A percentile compares a stretch with the other conserved stretches of the same genome.
phyloP scores from a whole-genome alignment of 352 stramenopile genomes.

The Globisporangium perplexum region DNA sequence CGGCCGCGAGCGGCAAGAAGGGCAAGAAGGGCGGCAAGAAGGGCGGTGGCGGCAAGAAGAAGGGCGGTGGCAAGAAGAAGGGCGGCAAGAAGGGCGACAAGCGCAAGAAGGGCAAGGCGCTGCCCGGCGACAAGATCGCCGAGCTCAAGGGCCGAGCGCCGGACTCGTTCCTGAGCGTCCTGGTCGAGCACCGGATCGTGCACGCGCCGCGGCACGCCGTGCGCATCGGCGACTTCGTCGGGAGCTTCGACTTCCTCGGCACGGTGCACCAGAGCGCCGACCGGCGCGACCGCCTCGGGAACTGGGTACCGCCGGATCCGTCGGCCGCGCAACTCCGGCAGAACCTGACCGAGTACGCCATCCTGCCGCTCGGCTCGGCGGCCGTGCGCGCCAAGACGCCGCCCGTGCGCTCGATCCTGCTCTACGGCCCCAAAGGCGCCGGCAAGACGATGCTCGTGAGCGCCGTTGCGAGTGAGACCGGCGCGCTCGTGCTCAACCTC shows the following conservation, averaged over 20 bases:
- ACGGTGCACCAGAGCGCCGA: conserved; percentile 64
- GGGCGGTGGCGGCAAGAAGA: conserved; percentile 50
- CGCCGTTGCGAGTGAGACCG: conserved; percentile 89
- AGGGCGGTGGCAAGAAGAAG: conserved; percentile 34
- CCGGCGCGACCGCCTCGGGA: conserved; percentile 57
- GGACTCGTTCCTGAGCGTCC: conserved; percentile 86
- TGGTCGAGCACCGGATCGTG: conserved; percentile 90
- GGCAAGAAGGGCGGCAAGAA: conserved; percentile 71
- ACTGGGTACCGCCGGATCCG: conserved; percentile 90
- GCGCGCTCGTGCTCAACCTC: conserved; percentile 94
- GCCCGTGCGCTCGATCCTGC: conserved; percentile 86
- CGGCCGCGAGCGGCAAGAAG: conserved; percentile 60
- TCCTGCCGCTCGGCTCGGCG: conserved; percentile 82
- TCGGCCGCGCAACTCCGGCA: conserved; percentile 89
- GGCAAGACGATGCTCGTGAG: conserved; percentile 93
- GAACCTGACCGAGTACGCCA: conserved; percentile 87
- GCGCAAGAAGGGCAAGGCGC: conserved; percentile 66
- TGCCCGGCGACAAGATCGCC: conserved; percentile 89
- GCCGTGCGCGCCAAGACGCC: conserved; percentile 70
- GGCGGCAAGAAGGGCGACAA: conserved; percentile 39
- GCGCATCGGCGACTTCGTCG: conserved; percentile 80
- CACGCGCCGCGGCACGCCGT: conserved; percentile 36
- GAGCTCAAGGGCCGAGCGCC: conserved; percentile 87
- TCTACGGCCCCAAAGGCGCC: conserved; percentile 90
- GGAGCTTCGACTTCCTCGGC: conserved; percentile 90